Conservation (phyloP, 768 basidiomycete species). For the Chalciporus chontae region DNA sequence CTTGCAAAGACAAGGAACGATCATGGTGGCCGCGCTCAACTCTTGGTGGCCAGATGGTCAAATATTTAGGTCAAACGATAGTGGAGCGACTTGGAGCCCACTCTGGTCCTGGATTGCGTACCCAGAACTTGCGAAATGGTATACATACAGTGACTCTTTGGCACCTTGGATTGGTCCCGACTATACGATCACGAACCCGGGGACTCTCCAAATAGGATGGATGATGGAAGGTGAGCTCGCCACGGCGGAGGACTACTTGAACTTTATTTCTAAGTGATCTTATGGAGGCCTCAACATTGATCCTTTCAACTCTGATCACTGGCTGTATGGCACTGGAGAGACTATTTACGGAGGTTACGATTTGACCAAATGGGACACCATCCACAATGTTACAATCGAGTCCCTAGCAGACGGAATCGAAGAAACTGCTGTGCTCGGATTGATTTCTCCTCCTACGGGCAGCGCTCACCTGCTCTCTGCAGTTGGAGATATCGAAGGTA, state of each 20-base stretch:
- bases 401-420: slow-evolving; percentile 64
- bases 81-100: slow-evolving; percentile 55
- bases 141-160: slow-evolving; percentile 49
- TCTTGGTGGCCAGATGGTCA: slow-evolving; percentile 62
- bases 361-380: slow-evolving; percentile 54
- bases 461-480: slow-evolving; percentile 50
- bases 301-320: slow-evolving; percentile 66
- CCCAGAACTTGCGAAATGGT: slow-evolving; percentile 43
- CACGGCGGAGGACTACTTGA: background rate
- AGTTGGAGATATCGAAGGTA: slow-evolving; percentile 42
- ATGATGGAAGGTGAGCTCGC: slow-evolving; percentile 57
- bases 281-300: slow-evolving; percentile 51
- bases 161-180: slow-evolving; percentile 60
- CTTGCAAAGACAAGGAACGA: slow-evolving; percentile 53
- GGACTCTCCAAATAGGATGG: slow-evolving; percentile 58
- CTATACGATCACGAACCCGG: slow-evolving; percentile 40
- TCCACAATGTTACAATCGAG: slow-evolving; percentile 54
- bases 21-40: slow-evolving; percentile 68
- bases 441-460: slow-evolving; percentile 63
- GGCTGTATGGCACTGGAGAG: slow-evolving; percentile 67
- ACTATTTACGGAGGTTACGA: slow-evolving; percentile 62
- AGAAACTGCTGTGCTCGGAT: slow-evolving; percentile 53
- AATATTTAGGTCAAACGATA: slow-evolving; percentile 57
- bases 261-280: background rate
- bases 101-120: slow-evolving; percentile 55